Conservation (phyloP, 2,329 filamentous ascomycete genomes). For the Aureobasidium lini region DNA sequence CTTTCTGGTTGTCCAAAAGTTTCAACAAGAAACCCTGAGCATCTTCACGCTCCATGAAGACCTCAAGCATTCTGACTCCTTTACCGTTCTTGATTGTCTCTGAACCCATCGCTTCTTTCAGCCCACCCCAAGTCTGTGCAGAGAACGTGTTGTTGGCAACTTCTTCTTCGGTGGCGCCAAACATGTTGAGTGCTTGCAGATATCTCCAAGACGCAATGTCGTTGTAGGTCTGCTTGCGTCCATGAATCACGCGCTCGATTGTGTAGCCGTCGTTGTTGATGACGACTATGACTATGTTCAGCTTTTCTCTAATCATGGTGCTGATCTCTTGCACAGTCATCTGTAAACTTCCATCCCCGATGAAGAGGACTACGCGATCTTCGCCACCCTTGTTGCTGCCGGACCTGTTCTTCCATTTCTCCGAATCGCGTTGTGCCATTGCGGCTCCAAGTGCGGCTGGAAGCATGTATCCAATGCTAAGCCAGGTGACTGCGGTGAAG, state of each 20-base stretch:
- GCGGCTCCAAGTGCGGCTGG: conserved; percentile 61
- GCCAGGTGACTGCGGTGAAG: conserved; percentile 71
- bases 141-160: conserved; percentile 13
- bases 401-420: conserved; percentile 8
- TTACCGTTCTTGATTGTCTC: conserved; percentile 40
- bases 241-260: conserved; percentile 83
- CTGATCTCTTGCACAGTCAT: conserved; percentile 76
- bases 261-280: conserved; percentile 87
- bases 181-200: conserved; percentile 12
- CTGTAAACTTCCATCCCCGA: conserved; percentile 54
- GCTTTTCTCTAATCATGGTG: conserved; percentile 68
- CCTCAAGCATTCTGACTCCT: conserved; percentile 56
- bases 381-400: neutral
- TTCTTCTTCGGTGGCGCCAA: conserved; percentile 15
- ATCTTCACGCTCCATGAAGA: conserved; percentile 74
- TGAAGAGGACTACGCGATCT: conserved; percentile 1
- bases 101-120: conserved; percentile 19
- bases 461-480: conserved; percentile 58
- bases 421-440: conserved; percentile 51
- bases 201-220: conserved; percentile 27
- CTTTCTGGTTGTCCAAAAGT: conserved; percentile 5
- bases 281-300: conserved; percentile 75
- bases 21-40: conserved; percentile 34
- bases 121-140: conserved; percentile 18
- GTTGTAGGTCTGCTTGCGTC: conserved; percentile 46